phyloP scores from a whole-genome alignment of 148 eudicot species.

The Pouteria glomerata region DNA sequence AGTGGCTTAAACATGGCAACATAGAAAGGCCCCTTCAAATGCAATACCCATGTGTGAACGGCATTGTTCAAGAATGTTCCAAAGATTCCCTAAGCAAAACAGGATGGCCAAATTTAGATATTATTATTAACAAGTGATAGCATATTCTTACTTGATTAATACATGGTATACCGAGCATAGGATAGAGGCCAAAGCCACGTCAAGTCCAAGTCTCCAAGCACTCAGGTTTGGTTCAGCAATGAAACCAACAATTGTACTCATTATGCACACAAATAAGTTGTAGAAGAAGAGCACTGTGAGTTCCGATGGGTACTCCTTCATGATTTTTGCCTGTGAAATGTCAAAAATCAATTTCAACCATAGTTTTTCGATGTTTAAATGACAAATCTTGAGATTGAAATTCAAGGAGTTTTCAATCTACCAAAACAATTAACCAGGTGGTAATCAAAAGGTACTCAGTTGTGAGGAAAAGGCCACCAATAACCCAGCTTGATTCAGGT shows the following conservation, averaged over 20 bases:
- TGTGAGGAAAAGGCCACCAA: constrained; percentile 61
- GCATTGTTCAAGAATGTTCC: constrained; percentile 37
- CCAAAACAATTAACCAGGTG: constrained; percentile 69
- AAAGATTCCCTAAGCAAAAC: constrained; percentile 29
- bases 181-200: constrained; percentile 52
- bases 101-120: not conserved
- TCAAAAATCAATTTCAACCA: not conserved
- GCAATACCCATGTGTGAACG: constrained; percentile 54
- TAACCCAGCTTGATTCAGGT: constrained; percentile 40
- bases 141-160: not conserved
- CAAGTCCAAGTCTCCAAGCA: constrained; percentile 50
- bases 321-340: constrained; percentile 44
- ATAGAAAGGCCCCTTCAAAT: constrained; percentile 64
- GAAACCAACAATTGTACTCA: constrained; percentile 36
- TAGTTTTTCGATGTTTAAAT: not conserved
- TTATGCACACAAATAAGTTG: constrained; percentile 36
- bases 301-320: constrained; percentile 70
- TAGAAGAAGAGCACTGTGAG: constrained; percentile 61
- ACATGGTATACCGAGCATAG: constrained; percentile 57
- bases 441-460: constrained; percentile 53
- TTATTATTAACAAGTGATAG: not conserved
- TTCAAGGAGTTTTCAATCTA: no score
- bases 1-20: constrained; percentile 81
- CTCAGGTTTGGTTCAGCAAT: constrained; percentile 36
- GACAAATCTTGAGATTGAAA: not conserved